Evolutionary conservation across 805 yeast genomes (phyloP), one percentile per base, ranked within the genome.

Genomic region (Kuraishia piskuri): DNA sequence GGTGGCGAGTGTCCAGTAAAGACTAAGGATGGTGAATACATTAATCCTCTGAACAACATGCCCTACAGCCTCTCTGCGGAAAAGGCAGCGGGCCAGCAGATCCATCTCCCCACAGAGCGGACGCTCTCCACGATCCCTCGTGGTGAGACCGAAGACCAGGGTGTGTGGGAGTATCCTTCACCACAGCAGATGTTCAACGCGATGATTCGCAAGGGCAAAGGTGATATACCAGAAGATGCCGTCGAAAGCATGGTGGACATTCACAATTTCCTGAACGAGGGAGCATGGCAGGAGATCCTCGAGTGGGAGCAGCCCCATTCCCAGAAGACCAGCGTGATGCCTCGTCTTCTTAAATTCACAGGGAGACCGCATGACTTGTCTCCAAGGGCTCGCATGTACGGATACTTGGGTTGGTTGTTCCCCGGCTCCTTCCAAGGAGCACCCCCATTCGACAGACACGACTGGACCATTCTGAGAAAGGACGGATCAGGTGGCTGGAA

Each of bases 101-200:
- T 88, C 44, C 82, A 79, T 37, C 73, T 94, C 31, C 90, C 97
- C 9, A 88, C 94, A 0, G 88, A 86, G 47, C 81, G 97, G 60
- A 86, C 96, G 1, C 68, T 84, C 44, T 89, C 96, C 17, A 71
- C 89, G 1, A 94, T 94, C 52, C 99, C 99, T 21, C 79, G 89
- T 57, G 98, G 98, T 25, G 79, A 74, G 25, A 64, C 66, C 14
- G 74, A 72, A 1, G 75, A 72, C 9, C 83, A 82, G 56, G 96
- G 96, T 1, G 82, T 84, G 50, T 94, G 99, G 99, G 99, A 94
- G 70, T 94, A 94, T 66, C 99, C 99, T 1, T 89, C 97, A 2
- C 99, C 99, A 0, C 99, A 94, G 70, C 99, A 94, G 67, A 94
- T 94, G 99, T 83, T 90, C 59, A 91, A 92, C 63, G 99, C 99